Percentiles rank a stretch among this genome's conserved stretches.
Evolutionary conservation across 176 grass and related monocot genomes (phyloP).

Genomic region (Avena eriantha): DNA sequence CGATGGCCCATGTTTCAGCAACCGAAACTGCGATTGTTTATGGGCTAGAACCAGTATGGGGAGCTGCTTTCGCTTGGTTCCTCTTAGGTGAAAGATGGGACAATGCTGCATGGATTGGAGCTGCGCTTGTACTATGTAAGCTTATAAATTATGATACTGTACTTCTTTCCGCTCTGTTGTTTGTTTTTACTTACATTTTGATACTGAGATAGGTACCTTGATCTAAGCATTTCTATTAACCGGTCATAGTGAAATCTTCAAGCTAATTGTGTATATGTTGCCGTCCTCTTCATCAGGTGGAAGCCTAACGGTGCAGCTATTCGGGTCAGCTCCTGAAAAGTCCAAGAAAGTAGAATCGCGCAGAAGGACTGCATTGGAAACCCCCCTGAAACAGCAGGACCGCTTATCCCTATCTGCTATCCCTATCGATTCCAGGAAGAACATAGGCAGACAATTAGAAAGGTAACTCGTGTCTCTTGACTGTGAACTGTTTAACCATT

Average conservation of each 20-base stretch:
- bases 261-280: conserved; percentile 15
- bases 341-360: conserved; percentile 43
- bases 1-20: conserved; percentile 80
- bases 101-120: conserved; percentile 75
- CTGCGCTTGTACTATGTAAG: conserved; percentile 90
- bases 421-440: conserved; percentile 71
- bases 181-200: background rate
- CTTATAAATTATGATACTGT: background rate
- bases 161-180: background rate
- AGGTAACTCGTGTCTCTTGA: conserved; percentile 58
- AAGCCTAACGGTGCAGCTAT: conserved; percentile 81
- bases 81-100: conserved; percentile 96
- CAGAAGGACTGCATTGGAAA: conserved; percentile 33
- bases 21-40: conserved; percentile 85
- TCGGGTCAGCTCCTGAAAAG: conserved; percentile 62
- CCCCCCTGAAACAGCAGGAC: conserved; percentile 58
- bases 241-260: background rate
- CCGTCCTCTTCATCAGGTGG: conserved; percentile 56
- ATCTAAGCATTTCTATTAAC: background rate
- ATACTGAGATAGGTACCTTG: background rate
- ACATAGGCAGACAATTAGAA: conserved; percentile 56
- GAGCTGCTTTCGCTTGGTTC: conserved; percentile 89
- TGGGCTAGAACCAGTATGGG: conserved; percentile 89
- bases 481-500: background rate
- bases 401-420: conserved; percentile 66